phyloP scores from a whole-genome alignment of 768 basidiomycete genomes.

The Lentinula guzmanii region DNA sequence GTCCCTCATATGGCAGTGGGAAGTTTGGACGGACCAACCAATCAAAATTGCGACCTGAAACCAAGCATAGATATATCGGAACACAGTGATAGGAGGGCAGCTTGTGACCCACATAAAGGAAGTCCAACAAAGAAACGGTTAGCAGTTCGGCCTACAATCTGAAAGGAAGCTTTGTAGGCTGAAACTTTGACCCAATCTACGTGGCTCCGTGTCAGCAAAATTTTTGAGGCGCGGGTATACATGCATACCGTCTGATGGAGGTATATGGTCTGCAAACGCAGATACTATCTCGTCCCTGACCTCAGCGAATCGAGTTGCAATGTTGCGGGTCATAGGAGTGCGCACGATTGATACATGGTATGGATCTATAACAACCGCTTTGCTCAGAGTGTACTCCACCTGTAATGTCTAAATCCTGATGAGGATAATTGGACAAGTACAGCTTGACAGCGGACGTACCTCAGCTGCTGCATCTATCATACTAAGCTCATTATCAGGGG shows the following conservation, averaged over 20 bases:
- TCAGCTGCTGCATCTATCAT: background rate
- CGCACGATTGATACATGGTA: background rate
- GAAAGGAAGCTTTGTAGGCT: background rate
- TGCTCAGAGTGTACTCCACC: background rate
- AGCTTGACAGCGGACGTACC: background rate
- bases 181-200: background rate
- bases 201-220: background rate
- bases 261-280: background rate
- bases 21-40: background rate
- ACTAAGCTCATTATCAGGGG: background rate
- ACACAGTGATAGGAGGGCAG: background rate
- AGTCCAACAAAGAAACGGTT: background rate
- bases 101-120: background rate
- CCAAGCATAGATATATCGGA: too few relatives aligned
- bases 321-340: background rate
- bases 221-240: background rate
- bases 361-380: background rate
- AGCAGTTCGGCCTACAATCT: background rate
- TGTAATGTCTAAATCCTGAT: background rate
- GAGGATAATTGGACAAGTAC: background rate
- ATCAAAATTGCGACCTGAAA: conserved; percentile 2
- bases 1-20: background rate
- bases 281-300: background rate
- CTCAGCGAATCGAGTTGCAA: background rate
- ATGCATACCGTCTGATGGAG: background rate